Evolutionary conservation across 768 basidiomycete genomes (phyloP), one percentile per base, ranked within the genome.

Genomic region (Sistotremastrum suecicum): DNA sequence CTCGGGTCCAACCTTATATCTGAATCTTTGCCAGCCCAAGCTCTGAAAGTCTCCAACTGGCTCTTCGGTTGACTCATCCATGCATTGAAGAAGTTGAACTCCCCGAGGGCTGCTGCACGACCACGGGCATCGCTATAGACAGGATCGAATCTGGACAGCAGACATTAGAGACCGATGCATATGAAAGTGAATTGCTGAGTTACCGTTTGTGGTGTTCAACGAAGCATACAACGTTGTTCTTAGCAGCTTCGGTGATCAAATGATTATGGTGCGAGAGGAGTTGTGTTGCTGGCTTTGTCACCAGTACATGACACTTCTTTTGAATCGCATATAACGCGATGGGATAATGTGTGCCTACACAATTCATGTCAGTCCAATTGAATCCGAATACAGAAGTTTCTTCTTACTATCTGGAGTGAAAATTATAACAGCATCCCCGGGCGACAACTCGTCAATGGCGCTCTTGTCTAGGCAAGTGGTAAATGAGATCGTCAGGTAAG

Each of bases 1-100:
- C 29, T 35, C 28, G 35, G 10, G 39, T 36, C 54, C 51, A 44
- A 75, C 81, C 83, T 88, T 65, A 94, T 91, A 54, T 94, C 90
- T 34, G 85, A 87, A 60, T 91, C 87, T 63, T 82, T 88, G 35
- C 90, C 91, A 29, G 90, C 91, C 91, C 91, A 95, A 5, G 85
- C 84, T 47, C 79, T 78, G 76, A 94, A 95, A 0, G 91, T 94
- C 63, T 90, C 86, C 30, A 95, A 72, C 63, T 95, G 91, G 55
- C 76, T 80, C 66, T 95, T 95, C 38, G 91, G 91, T 61, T 94
- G 91, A 57, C 85, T 89, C 91, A 95, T 95, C 88, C 91, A 94
- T 35, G 89, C 86, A 53, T 69, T 86, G 76, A 90, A 94, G 64
- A 89, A 94, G 66, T 91, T 94, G 67, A 91, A 89, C 62, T 92